These are phyloP conservation scores for Coprinopsis sp. DNA, from an alignment of 768 basidiomycete genomes.

Conservation along the genomic window DNA sequence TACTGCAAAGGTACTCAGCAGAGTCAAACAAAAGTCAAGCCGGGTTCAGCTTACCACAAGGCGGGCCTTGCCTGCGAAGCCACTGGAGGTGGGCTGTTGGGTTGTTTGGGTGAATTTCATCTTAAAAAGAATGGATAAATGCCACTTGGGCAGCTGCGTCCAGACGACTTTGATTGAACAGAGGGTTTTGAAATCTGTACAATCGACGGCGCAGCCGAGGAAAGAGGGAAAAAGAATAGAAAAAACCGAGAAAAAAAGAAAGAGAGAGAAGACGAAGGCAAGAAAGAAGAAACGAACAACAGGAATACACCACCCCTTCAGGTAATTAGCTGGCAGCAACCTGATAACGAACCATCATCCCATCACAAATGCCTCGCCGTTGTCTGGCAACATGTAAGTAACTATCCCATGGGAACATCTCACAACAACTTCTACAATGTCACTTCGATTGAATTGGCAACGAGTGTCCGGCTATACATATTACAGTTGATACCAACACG, in stretches of 20 bases:
- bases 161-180: slow-evolving; percentile 10
- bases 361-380: neutral
- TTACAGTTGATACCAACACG: slow-evolving; percentile 66
- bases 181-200: slow-evolving; percentile 10
- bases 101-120: slow-evolving; percentile 20
- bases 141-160: slow-evolving; percentile 41
- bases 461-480: slow-evolving; percentile 10
- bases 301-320: neutral
- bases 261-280: slow-evolving; percentile 16
- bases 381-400: neutral
- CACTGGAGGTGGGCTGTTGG: neutral
- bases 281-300: slow-evolving; percentile 14
- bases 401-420: neutral
- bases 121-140: slow-evolving; percentile 25
- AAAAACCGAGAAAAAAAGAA: slow-evolving; percentile 18
- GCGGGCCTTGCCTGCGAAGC: slow-evolving; percentile 4
- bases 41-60: slow-evolving; percentile 3
- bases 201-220: slow-evolving; percentile 10
- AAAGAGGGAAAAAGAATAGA: slow-evolving; percentile 22
- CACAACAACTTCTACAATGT: slow-evolving; percentile 7
- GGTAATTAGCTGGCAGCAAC: neutral
- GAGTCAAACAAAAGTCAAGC: neutral
- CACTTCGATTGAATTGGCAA: no score
- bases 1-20: slow-evolving; percentile 37
- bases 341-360: slow-evolving; percentile 1